Conservation (phyloP, 2,329 filamentous ascomycete species). For the Didymella pomorum region DNA sequence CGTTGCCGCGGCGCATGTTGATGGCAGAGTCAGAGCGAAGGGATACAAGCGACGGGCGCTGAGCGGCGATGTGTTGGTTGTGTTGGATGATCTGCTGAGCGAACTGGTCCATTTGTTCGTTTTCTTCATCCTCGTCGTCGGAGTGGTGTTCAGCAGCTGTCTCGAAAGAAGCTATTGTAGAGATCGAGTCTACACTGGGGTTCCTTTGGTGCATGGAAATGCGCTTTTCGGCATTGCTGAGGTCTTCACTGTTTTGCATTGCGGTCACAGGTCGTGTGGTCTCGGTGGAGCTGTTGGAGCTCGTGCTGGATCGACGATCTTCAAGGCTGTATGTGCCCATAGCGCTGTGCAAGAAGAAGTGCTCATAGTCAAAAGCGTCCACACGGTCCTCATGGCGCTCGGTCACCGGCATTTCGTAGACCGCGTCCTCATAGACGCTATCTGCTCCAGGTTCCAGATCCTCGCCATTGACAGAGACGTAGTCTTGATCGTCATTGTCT, state of each 20-base stretch:
- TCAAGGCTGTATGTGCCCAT: conserved; percentile 77
- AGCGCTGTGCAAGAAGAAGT: conserved; percentile 93
- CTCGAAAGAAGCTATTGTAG: conserved; percentile 68
- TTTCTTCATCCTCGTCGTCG: conserved; percentile 50
- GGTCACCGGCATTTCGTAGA: conserved; percentile 47
- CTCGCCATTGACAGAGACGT: conserved; percentile 46
- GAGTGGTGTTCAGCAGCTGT: conserved; percentile 65
- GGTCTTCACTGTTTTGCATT: conserved; percentile 31
- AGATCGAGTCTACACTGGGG: conserved; percentile 66
- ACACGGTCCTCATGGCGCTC: conserved; percentile 87
- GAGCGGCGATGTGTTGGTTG: conserved; percentile 26
- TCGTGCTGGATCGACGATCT: conserved; percentile 64
- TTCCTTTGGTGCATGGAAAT: conserved; percentile 57
- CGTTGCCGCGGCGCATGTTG: conserved; percentile 39
- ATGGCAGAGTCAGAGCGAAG: conserved; percentile 46
- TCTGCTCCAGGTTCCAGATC: conserved; percentile 32
- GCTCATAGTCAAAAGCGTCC: conserved; percentile 95
- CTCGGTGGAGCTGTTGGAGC: conserved; percentile 60
- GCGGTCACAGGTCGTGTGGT: conserved; percentile 56
- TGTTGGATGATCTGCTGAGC: conserved; percentile 43
- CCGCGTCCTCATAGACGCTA: conserved; percentile 58
- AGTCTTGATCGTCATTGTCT: conserved; percentile 51
- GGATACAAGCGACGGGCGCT: conserved; percentile 29
- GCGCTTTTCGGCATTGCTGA: conserved; percentile 34
- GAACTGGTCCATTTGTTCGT: conserved; percentile 54